Evolutionary conservation across 1,139 yeast species (phyloP).

Genomic region (Arxiozyma slooffiae): DNA sequence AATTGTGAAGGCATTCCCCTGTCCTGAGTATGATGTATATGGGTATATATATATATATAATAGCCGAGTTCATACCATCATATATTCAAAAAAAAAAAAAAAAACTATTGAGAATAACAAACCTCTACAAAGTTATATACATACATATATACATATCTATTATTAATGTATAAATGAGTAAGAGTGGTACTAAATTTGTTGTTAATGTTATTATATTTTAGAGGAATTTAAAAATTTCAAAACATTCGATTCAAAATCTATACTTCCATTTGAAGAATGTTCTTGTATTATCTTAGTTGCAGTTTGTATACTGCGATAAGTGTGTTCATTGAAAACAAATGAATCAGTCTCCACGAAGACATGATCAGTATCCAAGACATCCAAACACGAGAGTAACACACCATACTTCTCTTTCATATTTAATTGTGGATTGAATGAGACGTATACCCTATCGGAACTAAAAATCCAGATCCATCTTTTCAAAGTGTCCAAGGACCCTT

Average conservation of each 20-base stretch:
- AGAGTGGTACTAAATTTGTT: too few species aligned
- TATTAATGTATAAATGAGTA: too few species aligned
- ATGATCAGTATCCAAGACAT: neutral
- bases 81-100: too few species aligned
- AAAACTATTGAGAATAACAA: too few species aligned
- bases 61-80: too few species aligned
- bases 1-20: too few species aligned
- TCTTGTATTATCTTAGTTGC: neutral
- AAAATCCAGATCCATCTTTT: constrained; percentile 39
- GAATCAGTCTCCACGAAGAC: neutral
- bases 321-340: neutral
- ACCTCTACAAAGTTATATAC: too few species aligned
- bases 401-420: neutral
- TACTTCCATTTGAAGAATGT: neutral
- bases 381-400: neutral
- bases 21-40: too few species aligned
- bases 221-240: constrained; percentile 11
- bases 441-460: constrained; percentile 5
- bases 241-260: constrained; percentile 1
- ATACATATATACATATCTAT: too few species aligned
- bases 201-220: too few species aligned
- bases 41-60: too few species aligned
- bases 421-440: neutral
- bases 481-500: constrained; percentile 70
- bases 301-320: too few species aligned